These are phyloP conservation scores for Gentiana dahurica DNA, from an alignment of 257 asterid species.

Conservation along the genomic window DNA sequence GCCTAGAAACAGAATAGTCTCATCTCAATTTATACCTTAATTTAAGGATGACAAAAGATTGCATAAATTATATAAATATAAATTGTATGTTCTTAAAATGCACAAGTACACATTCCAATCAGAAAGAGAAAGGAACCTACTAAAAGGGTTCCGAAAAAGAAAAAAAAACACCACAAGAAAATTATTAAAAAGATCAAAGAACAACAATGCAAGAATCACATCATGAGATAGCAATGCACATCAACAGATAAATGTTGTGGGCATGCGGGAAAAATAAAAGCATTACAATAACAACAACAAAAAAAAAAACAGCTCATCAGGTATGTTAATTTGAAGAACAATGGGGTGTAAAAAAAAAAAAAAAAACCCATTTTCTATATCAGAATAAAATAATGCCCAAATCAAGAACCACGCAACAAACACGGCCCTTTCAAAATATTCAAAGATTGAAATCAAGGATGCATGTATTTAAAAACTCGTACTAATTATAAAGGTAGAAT, in stretches of 20 bases:
- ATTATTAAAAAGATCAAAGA: no score
- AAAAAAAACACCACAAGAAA: conserved; percentile 11
- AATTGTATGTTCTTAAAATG: conserved; percentile 14
- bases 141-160: conserved; percentile 17
- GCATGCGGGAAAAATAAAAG: conserved; percentile 8
- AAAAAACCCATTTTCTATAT: conserved; percentile 7
- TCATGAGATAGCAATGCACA: conserved; percentile 24
- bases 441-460: not conserved
- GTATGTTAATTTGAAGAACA: conserved; percentile 6
- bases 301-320: conserved; percentile 15
- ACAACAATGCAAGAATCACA: conserved; percentile 9
- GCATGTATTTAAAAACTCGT: not conserved
- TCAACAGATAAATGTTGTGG: conserved; percentile 16
- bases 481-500: no score
- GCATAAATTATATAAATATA: conserved; percentile 12
- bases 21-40: conserved; percentile 27
- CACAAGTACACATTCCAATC: conserved; percentile 8
- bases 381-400: conserved; percentile 1
- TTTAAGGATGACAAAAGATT: conserved; percentile 25
- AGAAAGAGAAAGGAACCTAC: conserved; percentile 26
- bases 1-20: conserved; percentile 16
- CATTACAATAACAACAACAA: conserved; percentile 4
- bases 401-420: not conserved
- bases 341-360: not conserved
- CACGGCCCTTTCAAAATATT: not conserved